Evolutionary conservation across 2,329 filamentous ascomycete genomes (phyloP), one percentile per base, ranked within the genome.

Genomic region (Sordariomycetes sp.): DNA sequence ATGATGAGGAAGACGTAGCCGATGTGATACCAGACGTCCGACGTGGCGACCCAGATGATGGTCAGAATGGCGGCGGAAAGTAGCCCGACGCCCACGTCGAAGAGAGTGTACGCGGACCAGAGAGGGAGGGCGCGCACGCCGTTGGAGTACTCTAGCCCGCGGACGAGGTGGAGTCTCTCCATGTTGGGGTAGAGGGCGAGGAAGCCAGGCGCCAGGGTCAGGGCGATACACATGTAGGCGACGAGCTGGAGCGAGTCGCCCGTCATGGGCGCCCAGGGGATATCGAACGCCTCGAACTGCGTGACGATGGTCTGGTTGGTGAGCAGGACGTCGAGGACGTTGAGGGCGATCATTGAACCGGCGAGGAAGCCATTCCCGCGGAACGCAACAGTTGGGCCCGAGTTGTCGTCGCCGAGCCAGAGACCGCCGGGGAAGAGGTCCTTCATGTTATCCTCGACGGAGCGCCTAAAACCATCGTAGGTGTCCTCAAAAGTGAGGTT

Each of bases 101-200:
- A 95, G 0, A 76, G 65, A 1, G 87, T 76, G 65, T 96, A 95
- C 1, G 91, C 89, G 5, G 89, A 70, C 91, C 92, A 96, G 1
- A 96, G 74, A 0, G 90, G 89, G 10, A 88, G 74, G 0, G 88
- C 85, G 13, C 88, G 79, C 32, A 96, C 90, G 53, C 91, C 91
- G 65, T 96, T 96, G 57, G 89, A 95, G 70, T 95, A 96, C 68
- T 96, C 86, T 34, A 96, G 74, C 17, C 87, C 87, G 55, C 91
- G 82, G 25, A 96, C 89, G 61, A 90, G 87, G 54, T 84, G 76
- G 12, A 90, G 74, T 28, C 90, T 80, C 69, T 96, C 91, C 32
- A 87, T 75, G n/a, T 89, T 95, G 0, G 90, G 89, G 65, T 96
- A 96, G 4, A 96, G 74, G 0, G 88, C 82, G 64, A 96, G 95